Percentiles rank a stretch among this genome's conserved stretches.
Conservation (phyloP, 1,284 basidiomycete genomes). For the Leucoagaricus sp. region DNA sequence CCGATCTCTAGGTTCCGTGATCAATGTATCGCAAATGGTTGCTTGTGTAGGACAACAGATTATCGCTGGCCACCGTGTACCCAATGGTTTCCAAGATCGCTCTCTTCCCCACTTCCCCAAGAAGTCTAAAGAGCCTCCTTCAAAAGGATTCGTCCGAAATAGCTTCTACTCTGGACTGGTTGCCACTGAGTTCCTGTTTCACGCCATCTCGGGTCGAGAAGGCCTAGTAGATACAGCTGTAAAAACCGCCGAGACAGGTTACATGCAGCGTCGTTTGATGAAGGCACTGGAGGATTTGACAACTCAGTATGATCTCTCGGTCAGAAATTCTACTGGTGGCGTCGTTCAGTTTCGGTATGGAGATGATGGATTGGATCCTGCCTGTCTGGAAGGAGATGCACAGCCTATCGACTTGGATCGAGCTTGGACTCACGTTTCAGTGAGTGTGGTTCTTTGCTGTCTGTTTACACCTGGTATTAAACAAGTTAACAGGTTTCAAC, state of each 20-base stretch:
- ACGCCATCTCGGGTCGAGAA: conserved; percentile 98
- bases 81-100: conserved; percentile 98
- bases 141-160: conserved; percentile 98
- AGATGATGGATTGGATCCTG: conserved; percentile 97
- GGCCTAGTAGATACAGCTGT: conserved; percentile 99
- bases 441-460: conserved; percentile 37
- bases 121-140: conserved; percentile 95
- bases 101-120: conserved; percentile 98
- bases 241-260: conserved; percentile 99
- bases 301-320: conserved; percentile 96
- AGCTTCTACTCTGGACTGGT: conserved; percentile 95
- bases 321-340: conserved; percentile 93
- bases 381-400: conserved; percentile 92
- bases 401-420: conserved; percentile 90
- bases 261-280: conserved; percentile 99
- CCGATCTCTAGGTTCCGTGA: conserved; percentile 85
- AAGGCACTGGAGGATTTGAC: conserved; percentile 98
- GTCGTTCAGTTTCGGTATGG: conserved; percentile 99
- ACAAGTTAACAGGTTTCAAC: conserved; percentile 56
- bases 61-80: conserved; percentile 97
- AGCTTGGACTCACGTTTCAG: conserved; percentile 87
- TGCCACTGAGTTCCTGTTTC: conserved; percentile 97
- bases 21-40: conserved; percentile 99
- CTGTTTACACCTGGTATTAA: background rate
- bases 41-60: conserved; percentile 99